phyloP scores from a whole-genome alignment of 2,329 filamentous ascomycete genomes.

The Diaporthe eres region DNA sequence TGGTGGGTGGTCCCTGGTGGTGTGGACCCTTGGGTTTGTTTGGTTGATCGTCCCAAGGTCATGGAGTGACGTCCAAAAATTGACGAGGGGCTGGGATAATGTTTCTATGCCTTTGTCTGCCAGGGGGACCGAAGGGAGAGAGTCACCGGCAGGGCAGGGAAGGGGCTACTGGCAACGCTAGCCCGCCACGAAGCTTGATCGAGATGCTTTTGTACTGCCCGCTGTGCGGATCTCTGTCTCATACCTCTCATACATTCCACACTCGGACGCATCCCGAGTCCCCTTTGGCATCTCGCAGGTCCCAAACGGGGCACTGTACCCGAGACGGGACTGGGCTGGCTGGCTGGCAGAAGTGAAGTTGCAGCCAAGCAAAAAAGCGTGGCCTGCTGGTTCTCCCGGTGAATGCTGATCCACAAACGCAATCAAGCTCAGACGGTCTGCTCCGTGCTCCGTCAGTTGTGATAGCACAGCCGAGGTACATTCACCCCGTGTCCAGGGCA shows the following conservation, averaged over 20 bases:
- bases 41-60: neutral
- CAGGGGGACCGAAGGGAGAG: constrained; percentile 15
- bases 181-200: constrained; percentile 30
- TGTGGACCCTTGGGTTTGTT: neutral
- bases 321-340: constrained; percentile 4
- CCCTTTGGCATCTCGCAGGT: neutral
- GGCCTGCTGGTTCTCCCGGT: neutral
- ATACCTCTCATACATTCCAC: constrained; percentile 28
- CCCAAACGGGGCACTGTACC: constrained; percentile 23
- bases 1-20: neutral
- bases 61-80: neutral
- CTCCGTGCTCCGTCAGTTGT: constrained; percentile 9
- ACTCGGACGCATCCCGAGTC: constrained; percentile 13
- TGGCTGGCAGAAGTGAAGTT: neutral
- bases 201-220: constrained; percentile 31
- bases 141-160: constrained; percentile 27
- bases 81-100: constrained; percentile 9
- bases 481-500: constrained; percentile 14
- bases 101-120: constrained; percentile 27
- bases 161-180: constrained; percentile 28
- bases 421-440: constrained; percentile 21
- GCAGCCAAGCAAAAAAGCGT: constrained; percentile 3
- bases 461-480: neutral
- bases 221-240: constrained; percentile 23
- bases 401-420: neutral